These are phyloP conservation scores for Glycine tomentella DNA, from an alignment of 306 rosid species.

Conservation along the genomic window DNA sequence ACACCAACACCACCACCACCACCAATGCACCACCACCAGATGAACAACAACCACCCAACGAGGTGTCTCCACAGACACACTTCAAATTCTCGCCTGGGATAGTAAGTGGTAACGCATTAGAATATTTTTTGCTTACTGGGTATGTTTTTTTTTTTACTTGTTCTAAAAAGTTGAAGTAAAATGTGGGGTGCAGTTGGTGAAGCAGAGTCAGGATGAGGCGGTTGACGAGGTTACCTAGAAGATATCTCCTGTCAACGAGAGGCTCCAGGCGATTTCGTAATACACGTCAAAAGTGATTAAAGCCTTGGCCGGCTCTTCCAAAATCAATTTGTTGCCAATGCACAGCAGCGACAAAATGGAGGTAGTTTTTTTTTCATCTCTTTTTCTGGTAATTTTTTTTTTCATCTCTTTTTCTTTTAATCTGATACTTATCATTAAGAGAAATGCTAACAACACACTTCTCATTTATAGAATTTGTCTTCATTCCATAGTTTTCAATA, in stretches of 20 bases:
- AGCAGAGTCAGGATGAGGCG: constrained; percentile 94
- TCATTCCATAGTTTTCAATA: too few species aligned
- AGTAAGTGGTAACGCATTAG: too few species aligned
- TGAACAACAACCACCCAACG: background rate
- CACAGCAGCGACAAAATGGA: constrained; percentile 59
- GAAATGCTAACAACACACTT: too few species aligned
- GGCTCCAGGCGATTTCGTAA: constrained; percentile 85
- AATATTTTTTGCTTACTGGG: too few species aligned
- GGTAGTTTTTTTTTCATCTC: constrained; percentile 54
- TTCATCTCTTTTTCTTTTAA: constrained; percentile 12
- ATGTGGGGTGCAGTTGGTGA: constrained; percentile 74
- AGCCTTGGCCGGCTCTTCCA: constrained; percentile 81
- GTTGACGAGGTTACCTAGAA: constrained; percentile 87
- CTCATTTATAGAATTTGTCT: background rate
- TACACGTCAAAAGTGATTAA: constrained; percentile 66
- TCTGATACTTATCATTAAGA: background rate
- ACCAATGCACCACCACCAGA: background rate
- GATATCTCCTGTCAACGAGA: constrained; percentile 89
- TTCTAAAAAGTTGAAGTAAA: too few species aligned
- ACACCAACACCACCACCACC: background rate
- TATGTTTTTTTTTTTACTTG: too few species aligned
- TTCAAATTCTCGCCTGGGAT: constrained; percentile 94
- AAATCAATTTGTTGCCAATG: constrained; percentile 62
- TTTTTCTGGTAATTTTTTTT: too few species aligned
- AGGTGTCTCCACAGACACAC: constrained; percentile 74